Evolutionary conservation across 129 eudicot genomes (phyloP).

Genomic region (Pseudognaphalium luteoalbum): DNA sequence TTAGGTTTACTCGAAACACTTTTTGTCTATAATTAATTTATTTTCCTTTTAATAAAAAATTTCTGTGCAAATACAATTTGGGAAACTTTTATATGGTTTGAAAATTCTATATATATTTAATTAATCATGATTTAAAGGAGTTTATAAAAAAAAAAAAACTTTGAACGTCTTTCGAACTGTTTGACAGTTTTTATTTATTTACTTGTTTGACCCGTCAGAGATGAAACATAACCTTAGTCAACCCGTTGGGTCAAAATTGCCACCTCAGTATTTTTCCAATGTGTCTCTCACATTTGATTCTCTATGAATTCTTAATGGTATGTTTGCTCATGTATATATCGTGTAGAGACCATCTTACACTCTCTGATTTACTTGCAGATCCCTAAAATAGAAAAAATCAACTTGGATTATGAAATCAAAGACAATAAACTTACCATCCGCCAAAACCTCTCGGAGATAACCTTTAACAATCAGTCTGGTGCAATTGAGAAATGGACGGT

Average conservation of each 20-base stretch:
- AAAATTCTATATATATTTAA: neutral
- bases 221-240: conserved; percentile 13
- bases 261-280: neutral
- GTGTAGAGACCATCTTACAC: conserved; percentile 18
- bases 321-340: neutral
- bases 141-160: neutral
- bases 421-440: conserved; percentile 55
- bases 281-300: neutral
- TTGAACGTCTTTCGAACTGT: neutral
- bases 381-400: conserved; percentile 32
- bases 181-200: neutral
- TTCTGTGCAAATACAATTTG: neutral
- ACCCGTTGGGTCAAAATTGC: neutral
- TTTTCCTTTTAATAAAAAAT: neutral
- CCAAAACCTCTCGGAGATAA: conserved; percentile 57
- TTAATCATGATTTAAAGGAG: too few relatives aligned
- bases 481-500: conserved; percentile 91
- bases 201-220: neutral
- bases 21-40: neutral
- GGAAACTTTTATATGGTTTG: neutral
- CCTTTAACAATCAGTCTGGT: conserved; percentile 61
- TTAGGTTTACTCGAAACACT: neutral
- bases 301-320: neutral
- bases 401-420: conserved; percentile 42
- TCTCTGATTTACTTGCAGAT: conserved; percentile 46